These are phyloP conservation scores for Triticum timopheevii DNA, from an alignment of 176 grass and related monocot species.

Conservation along the genomic window DNA sequence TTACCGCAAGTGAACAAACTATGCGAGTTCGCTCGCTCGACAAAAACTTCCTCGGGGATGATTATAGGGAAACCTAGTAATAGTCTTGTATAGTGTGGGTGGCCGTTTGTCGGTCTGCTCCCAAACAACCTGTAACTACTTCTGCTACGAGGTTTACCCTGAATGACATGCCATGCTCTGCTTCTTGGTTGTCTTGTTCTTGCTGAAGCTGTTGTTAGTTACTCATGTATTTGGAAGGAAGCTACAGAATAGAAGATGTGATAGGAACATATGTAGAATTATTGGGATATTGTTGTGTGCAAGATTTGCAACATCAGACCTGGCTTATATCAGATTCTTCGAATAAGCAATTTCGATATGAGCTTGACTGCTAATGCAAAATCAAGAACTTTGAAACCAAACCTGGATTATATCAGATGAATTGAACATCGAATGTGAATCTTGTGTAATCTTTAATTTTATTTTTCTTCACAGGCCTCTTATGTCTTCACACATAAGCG, in stretches of 20 bases:
- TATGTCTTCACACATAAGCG: too few relatives aligned
- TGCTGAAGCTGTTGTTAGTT: not conserved
- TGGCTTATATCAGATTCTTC: not conserved
- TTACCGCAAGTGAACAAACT: conserved; percentile 5
- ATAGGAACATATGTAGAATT: not conserved
- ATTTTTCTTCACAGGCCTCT: too few relatives aligned
- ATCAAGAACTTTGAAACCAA: too few relatives aligned
- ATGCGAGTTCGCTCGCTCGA: not conserved
- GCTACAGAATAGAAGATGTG: not conserved
- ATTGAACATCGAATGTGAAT: too few relatives aligned
- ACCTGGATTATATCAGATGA: too few relatives aligned
- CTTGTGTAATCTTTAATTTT: too few relatives aligned
- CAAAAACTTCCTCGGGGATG: not conserved
- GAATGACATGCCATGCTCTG: not conserved
- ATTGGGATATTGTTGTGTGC: not conserved
- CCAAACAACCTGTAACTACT: not conserved
- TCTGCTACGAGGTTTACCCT: not conserved
- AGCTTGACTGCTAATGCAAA: too few relatives aligned
- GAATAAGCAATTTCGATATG: too few relatives aligned
- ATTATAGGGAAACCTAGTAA: not conserved
- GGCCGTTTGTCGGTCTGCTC: not conserved
- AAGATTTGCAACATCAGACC: not conserved
- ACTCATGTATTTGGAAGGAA: not conserved
- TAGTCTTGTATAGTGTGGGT: not conserved
- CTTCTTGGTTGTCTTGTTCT: not conserved